These are phyloP conservation scores for Vigna nakashimae DNA, from an alignment of 306 rosid genomes.

Conservation along the genomic window DNA sequence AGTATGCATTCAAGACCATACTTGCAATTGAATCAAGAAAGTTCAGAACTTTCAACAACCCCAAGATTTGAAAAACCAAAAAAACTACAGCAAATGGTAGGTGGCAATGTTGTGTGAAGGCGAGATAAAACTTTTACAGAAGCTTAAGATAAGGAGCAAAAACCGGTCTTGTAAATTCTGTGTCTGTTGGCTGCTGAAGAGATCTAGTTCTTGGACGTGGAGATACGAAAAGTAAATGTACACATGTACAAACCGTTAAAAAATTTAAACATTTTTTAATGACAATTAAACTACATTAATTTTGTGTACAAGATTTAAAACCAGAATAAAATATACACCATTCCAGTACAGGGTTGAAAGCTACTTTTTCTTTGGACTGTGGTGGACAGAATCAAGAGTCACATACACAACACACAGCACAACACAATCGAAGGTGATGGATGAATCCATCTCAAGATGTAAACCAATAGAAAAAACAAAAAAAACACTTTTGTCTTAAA, in stretches of 20 bases:
- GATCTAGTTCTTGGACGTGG: slow-evolving; percentile 68
- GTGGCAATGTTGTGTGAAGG: slow-evolving; percentile 42
- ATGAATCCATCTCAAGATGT: not conserved
- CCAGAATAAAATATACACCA: slow-evolving; percentile 8
- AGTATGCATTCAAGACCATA: slow-evolving; percentile 41
- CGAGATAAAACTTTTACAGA: slow-evolving; percentile 22
- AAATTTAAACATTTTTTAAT: not conserved
- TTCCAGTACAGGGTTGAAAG: slow-evolving; percentile 43
- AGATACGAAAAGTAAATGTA: slow-evolving; percentile 54
- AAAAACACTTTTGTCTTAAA: not conserved
- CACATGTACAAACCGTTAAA: slow-evolving; percentile 51
- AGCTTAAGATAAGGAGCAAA: slow-evolving; percentile 46
- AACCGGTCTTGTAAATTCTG: slow-evolving; percentile 41
- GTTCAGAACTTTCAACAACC: slow-evolving; percentile 40
- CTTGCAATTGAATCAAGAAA: slow-evolving; percentile 40
- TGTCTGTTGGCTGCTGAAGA: slow-evolving; percentile 45
- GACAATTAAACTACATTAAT: not conserved
- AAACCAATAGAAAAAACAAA: not conserved
- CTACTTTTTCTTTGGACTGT: slow-evolving; percentile 38
- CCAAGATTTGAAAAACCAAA: slow-evolving; percentile 29
- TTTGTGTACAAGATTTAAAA: not conserved
- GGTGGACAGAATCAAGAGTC: slow-evolving; percentile 8
- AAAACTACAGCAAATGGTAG: slow-evolving; percentile 31
- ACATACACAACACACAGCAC: not conserved
- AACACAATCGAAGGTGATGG: not conserved